Percentiles rank a stretch among this genome's conserved stretches.
phyloP scores from a whole-genome alignment of 2,329 filamentous ascomycete species.

The Aspergillus sp. region DNA sequence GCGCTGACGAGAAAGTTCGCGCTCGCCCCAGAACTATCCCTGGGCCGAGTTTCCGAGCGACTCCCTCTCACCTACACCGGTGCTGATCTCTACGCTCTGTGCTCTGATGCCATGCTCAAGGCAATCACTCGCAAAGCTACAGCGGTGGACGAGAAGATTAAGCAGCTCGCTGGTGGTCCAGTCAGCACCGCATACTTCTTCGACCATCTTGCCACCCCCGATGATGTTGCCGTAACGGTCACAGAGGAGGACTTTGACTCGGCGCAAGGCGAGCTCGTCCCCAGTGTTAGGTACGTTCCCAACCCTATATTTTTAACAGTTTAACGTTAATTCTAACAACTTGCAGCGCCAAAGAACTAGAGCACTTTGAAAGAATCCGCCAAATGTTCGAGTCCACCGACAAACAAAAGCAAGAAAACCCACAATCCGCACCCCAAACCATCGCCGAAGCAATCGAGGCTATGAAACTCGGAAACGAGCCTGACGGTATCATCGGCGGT shows the following conservation, averaged over 20 bases:
- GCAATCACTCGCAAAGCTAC: slow-evolving; percentile 89
- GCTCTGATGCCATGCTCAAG: slow-evolving; percentile 98
- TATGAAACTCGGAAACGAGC: slow-evolving; percentile 25
- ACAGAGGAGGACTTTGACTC: slow-evolving; percentile 82
- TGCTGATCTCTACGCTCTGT: slow-evolving; percentile 94
- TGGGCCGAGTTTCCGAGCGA: slow-evolving; percentile 69
- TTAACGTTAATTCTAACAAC: slow-evolving; percentile 23
- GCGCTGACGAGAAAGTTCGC: slow-evolving; percentile 94
- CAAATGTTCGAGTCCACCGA: slow-evolving; percentile 71
- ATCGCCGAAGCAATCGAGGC: slow-evolving; percentile 40
- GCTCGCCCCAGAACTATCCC: slow-evolving; percentile 74
- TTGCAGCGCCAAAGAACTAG: slow-evolving; percentile 77
- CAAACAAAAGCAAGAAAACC: slow-evolving; percentile 42
- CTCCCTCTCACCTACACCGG: slow-evolving; percentile 97
- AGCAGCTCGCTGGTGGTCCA: slow-evolving; percentile 55
- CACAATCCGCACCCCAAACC: slow-evolving; percentile 28
- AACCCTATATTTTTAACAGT: neutral
- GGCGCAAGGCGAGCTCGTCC: slow-evolving; percentile 83
- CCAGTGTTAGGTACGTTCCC: slow-evolving; percentile 65
- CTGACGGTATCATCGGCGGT: slow-evolving; percentile 20
- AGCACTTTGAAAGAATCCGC: slow-evolving; percentile 85
- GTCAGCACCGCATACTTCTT: slow-evolving; percentile 93
- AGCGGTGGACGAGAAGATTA: slow-evolving; percentile 80
- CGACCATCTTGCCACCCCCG: slow-evolving; percentile 80
- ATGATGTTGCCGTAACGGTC: slow-evolving; percentile 84